phyloP scores from a whole-genome alignment of 306 rosid genomes.

The Inga laurina region DNA sequence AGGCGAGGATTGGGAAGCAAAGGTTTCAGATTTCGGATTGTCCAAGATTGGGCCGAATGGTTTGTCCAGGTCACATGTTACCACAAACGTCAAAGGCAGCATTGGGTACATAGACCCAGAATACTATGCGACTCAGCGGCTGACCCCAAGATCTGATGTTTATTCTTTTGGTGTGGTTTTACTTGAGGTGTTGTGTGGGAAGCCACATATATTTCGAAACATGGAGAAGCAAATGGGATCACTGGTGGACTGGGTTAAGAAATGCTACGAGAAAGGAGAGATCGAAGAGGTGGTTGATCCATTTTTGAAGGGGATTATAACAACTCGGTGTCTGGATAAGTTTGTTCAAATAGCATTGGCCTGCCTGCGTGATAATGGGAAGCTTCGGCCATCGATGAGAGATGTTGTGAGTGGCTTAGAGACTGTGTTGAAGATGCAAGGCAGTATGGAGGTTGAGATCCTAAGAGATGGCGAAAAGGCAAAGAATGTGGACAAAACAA shows the following conservation, averaged over 20 bases:
- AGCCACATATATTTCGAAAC: conserved; percentile 22
- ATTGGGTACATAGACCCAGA: conserved; percentile 42
- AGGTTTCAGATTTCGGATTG: conserved; percentile 57
- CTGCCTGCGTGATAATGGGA: conserved; percentile 49
- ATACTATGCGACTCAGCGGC: conserved; percentile 31
- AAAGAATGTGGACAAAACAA: not conserved
- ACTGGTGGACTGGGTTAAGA: conserved; percentile 38
- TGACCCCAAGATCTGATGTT: conserved; percentile 58
- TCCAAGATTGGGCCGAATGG: conserved; percentile 39
- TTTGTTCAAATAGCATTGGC: conserved; percentile 40
- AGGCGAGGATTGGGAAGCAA: conserved; percentile 41
- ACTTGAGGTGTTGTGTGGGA: conserved; percentile 49
- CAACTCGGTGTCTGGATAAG: conserved; percentile 33
- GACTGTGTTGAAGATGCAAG: conserved; percentile 42
- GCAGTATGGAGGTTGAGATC: not conserved
- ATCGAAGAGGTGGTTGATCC: conserved; percentile 44
- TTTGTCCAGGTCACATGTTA: conserved; percentile 28
- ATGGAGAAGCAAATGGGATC: conserved; percentile 1
- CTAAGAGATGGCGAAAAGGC: not conserved
- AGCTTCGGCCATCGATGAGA: conserved; percentile 50
- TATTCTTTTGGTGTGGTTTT: conserved; percentile 64
- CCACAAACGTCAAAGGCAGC: conserved; percentile 39
- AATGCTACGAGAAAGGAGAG: conserved; percentile 7
- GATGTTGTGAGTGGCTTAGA: conserved; percentile 48
- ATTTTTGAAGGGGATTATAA: conserved; percentile 25